phyloP scores from a whole-genome alignment of 2,329 filamentous ascomycete species.

The Nemania abortiva region DNA sequence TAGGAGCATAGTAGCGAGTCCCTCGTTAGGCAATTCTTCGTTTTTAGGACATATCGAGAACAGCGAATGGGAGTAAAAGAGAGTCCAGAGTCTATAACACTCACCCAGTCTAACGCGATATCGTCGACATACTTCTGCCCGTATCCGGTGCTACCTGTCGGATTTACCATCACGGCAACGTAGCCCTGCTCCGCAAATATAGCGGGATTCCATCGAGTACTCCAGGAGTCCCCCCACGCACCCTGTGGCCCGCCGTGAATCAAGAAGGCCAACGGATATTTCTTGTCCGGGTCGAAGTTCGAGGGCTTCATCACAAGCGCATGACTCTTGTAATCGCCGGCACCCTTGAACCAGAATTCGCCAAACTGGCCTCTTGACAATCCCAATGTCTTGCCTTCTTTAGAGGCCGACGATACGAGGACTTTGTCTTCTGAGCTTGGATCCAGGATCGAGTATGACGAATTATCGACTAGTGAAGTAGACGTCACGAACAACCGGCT shows the following conservation, averaged over 20 bases:
- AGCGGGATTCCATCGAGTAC: slow-evolving; percentile 85
- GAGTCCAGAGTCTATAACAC: not conserved
- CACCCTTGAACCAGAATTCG: slow-evolving; percentile 77
- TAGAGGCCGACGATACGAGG: slow-evolving; percentile 73
- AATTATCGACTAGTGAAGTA: slow-evolving; percentile 79
- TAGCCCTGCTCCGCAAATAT: slow-evolving; percentile 91
- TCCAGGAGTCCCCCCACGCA: slow-evolving; percentile 78
- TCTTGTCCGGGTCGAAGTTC: slow-evolving; percentile 75
- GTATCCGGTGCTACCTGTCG: slow-evolving; percentile 85
- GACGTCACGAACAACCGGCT: slow-evolving; percentile 71
- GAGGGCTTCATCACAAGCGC: slow-evolving; percentile 76
- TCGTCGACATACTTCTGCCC: slow-evolving; percentile 82
- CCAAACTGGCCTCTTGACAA: slow-evolving; percentile 72
- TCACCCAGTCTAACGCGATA: slow-evolving; percentile 79
- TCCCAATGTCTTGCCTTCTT: slow-evolving; percentile 74
- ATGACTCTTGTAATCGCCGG: slow-evolving; percentile 73
- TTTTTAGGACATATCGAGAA: not conserved
- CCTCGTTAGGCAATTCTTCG: not conserved
- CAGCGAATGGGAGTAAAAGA: not conserved
- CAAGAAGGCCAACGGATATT: slow-evolving; percentile 81
- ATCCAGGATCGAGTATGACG: slow-evolving; percentile 72
- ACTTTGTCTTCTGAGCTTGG: slow-evolving; percentile 53
- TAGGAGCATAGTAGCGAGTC: not conserved
- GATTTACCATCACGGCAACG: slow-evolving; percentile 83
- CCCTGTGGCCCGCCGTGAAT: slow-evolving; percentile 88